Evolutionary conservation across 352 stramenopile genomes (phyloP).

Genomic region (Globisporangium nodosum): DNA sequence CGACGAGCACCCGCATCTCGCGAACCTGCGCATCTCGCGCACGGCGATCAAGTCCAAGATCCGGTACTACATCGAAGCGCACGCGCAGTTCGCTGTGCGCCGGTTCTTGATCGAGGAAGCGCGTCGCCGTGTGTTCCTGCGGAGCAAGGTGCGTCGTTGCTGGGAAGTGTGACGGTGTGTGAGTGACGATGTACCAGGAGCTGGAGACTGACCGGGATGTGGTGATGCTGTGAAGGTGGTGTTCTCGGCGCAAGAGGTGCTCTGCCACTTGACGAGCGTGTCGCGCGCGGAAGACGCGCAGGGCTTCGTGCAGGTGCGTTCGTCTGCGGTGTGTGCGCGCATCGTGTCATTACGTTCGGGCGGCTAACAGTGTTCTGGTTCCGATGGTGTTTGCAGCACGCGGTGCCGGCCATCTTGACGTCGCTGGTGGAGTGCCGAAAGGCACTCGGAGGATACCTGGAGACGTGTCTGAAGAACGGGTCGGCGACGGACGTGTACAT

Average conservation of each 20-base stretch:
- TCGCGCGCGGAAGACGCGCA: conserved; percentile 58
- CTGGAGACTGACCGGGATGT: background rate
- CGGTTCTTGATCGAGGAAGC: conserved; percentile 52
- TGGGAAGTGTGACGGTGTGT: background rate
- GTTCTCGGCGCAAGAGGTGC: conserved; percentile 33
- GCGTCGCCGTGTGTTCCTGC: conserved; percentile 36
- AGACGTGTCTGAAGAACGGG: conserved; percentile 64
- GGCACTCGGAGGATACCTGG: conserved; percentile 55
- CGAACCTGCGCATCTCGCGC: conserved; percentile 40
- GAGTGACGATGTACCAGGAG: conserved; percentile 10
- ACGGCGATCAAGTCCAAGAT: conserved; percentile 38
- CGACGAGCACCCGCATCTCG: conserved; percentile 41
- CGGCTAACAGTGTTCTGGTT: background rate
- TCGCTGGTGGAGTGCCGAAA: conserved; percentile 69
- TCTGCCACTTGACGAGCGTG: conserved; percentile 52
- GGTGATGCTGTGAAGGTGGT: conserved; percentile 28
- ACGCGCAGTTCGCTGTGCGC: conserved; percentile 50
- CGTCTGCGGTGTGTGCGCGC: background rate
- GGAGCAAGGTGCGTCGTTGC: background rate
- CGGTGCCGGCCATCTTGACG: conserved; percentile 54
- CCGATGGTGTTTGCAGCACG: conserved; percentile 30
- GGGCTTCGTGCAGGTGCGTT: conserved; percentile 62
- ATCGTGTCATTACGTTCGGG: background rate
- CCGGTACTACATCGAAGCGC: conserved; percentile 40
- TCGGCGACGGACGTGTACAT: conserved; percentile 53